These are phyloP conservation scores for Morella rubra DNA, from an alignment of 306 rosid genomes.

Conservation along the genomic window DNA sequence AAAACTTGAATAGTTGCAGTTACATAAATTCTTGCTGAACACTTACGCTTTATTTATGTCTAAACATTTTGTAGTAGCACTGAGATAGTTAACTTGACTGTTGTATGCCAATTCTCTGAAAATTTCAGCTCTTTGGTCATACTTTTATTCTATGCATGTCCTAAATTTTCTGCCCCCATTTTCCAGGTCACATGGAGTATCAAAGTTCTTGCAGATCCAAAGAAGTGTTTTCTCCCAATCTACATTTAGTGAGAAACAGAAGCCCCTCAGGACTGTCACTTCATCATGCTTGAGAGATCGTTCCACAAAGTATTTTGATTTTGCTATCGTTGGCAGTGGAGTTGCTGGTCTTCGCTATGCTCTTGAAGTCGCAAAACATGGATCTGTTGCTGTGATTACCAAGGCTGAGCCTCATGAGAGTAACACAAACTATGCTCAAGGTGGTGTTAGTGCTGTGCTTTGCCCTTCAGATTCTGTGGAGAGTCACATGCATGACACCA, in stretches of 20 bases:
- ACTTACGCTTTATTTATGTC: conserved; percentile 1
- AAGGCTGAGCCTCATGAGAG: conserved; percentile 98
- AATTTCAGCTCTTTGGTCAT: conserved; percentile 8
- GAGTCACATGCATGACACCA: conserved; percentile 91
- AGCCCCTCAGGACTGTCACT: conserved; percentile 38
- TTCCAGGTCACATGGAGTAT: conserved; percentile 59
- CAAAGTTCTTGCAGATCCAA: conserved; percentile 50
- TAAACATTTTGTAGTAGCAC: conserved; percentile 8
- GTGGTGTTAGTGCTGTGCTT: conserved; percentile 95
- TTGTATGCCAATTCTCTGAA: neutral
- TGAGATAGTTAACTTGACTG: neutral
- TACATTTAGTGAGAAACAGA: conserved; percentile 36
- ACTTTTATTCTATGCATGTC: neutral
- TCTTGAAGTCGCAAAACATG: conserved; percentile 85
- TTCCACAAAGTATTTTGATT: conserved; percentile 73
- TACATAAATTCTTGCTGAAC: neutral
- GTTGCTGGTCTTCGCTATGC: conserved; percentile 94
- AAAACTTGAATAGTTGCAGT: conserved; percentile 1
- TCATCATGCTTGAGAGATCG: conserved; percentile 54
- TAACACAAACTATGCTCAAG: conserved; percentile 98
- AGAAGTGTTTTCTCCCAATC: conserved; percentile 35
- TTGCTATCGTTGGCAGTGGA: conserved; percentile 86
- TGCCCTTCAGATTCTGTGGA: conserved; percentile 92
- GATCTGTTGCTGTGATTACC: conserved; percentile 92
- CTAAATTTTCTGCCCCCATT: conserved; percentile 18